These are phyloP conservation scores for Podaxis carcinomalis DNA, from an alignment of 768 basidiomycete species.

Conservation along the genomic window DNA sequence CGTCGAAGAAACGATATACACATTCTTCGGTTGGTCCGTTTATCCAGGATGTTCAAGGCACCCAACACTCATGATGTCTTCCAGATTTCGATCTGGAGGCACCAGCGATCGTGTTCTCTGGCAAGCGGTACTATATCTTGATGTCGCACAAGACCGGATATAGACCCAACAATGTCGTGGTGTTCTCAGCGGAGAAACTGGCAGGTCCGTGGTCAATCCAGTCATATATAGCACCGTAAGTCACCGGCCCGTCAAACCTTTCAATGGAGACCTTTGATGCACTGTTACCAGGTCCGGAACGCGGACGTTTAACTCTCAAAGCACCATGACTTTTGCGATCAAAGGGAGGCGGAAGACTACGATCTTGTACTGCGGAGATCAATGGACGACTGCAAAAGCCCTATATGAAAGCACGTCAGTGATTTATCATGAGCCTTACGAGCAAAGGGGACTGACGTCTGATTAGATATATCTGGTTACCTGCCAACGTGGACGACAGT, in stretches of 20 bases:
- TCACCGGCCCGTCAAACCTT: neutral
- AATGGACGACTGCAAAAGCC: constrained; percentile 6
- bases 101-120: constrained; percentile 1
- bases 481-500: constrained; percentile 1
- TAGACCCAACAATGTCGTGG: constrained; percentile 9
- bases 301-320: constrained; percentile 1
- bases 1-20: neutral
- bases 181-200: constrained; percentile 7
- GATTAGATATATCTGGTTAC: constrained; percentile 1
- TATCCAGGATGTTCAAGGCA: neutral
- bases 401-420: constrained; percentile 7
- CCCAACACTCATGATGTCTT: neutral
- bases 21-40: neutral
- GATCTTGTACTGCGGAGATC: constrained; percentile 3
- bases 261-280: neutral
- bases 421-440: neutral
- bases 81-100: constrained; percentile 5
- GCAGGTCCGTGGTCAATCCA: constrained; percentile 3
- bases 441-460: neutral
- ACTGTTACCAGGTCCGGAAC: neutral
- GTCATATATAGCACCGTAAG: constrained; percentile 6
- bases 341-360: neutral
- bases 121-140: constrained; percentile 3
- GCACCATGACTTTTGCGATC: neutral
- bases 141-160: constrained; percentile 6